Conservation (phyloP, 2,329 filamentous ascomycete species). For the Neurospora sp. region DNA sequence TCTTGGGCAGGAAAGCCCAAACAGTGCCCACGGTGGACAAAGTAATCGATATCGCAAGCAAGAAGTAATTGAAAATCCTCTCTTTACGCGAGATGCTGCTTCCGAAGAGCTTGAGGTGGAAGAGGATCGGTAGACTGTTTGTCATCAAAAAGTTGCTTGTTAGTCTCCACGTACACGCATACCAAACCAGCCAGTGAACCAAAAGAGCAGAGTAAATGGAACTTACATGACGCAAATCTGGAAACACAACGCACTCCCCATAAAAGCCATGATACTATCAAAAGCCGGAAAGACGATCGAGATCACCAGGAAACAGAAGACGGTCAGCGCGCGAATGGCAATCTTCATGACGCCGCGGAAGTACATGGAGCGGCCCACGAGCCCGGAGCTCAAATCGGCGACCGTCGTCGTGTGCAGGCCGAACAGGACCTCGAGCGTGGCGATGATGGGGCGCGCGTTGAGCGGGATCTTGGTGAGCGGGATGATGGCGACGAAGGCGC, state of each 20-base stretch:
- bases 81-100: conserved; percentile 57
- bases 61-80: conserved; percentile 53
- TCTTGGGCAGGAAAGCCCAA: conserved; percentile 80
- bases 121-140: conserved; percentile 62
- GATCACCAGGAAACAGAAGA: conserved; percentile 66
- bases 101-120: conserved; percentile 84
- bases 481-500: conserved; percentile 82
- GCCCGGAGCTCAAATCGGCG: conserved; percentile 30
- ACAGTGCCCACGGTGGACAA: conserved; percentile 71
- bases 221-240: conserved; percentile 77
- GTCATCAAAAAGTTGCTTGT: background rate
- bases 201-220: background rate
- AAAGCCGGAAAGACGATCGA: conserved; percentile 65
- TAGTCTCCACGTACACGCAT: background rate
- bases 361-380: conserved; percentile 45
- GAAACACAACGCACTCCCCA: conserved; percentile 85
- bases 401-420: conserved; percentile 53
- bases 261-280: conserved; percentile 82
- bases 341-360: conserved; percentile 51
- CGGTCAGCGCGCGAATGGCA: conserved; percentile 53
- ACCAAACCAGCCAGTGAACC: background rate
- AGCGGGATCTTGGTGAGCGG: conserved; percentile 92
- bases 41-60: conserved; percentile 60
- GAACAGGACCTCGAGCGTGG: conserved; percentile 70
- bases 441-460: conserved; percentile 79